phyloP scores from a whole-genome alignment of 2,329 filamentous ascomycete species.

The Podosphaera aphanis region DNA sequence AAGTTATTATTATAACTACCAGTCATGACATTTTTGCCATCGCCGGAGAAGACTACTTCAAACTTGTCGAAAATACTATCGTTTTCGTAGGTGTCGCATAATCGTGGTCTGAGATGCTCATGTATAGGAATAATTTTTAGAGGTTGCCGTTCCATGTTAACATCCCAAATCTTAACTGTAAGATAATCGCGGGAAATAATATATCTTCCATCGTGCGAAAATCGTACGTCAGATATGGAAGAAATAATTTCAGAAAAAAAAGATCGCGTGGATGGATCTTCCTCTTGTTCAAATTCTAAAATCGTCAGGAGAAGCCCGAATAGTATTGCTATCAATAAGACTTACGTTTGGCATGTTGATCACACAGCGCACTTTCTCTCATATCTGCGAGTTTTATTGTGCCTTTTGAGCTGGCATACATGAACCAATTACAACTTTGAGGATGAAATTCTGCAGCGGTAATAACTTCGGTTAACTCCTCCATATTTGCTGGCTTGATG shows the following conservation, averaged over 20 bases:
- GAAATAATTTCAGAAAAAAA: slow-evolving; percentile 99
- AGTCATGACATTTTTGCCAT: slow-evolving; percentile 98
- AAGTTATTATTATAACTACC: slow-evolving; percentile 99
- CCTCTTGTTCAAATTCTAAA: slow-evolving; percentile 92
- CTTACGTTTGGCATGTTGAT: slow-evolving; percentile 78
- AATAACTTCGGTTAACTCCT: slow-evolving; percentile 95
- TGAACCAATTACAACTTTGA: slow-evolving; percentile 96
- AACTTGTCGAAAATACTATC: slow-evolving; percentile 99
- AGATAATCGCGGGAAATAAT: slow-evolving; percentile 95
- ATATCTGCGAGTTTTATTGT: slow-evolving; percentile 98
- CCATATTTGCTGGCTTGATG: slow-evolving; percentile 99
- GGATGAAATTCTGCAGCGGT: slow-evolving; percentile 96
- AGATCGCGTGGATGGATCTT: slow-evolving; percentile 85
- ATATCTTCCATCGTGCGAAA: slow-evolving; percentile 88
- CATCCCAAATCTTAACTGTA: slow-evolving; percentile 98
- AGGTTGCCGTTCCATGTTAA: slow-evolving; percentile 94
- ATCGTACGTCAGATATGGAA: slow-evolving; percentile 94
- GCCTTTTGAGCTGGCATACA: slow-evolving; percentile 98
- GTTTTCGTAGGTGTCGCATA: slow-evolving; percentile 98
- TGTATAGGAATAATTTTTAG: slow-evolving; percentile 98
- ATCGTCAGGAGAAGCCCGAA: slow-evolving; percentile 5
- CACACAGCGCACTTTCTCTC: slow-evolving; percentile 87
- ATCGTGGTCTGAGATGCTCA: slow-evolving; percentile 75
- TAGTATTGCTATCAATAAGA: not conserved
- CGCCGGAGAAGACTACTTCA: slow-evolving; percentile 94